These are phyloP conservation scores for Ormosia emarginata DNA, from an alignment of 306 rosid genomes.

Conservation along the genomic window DNA sequence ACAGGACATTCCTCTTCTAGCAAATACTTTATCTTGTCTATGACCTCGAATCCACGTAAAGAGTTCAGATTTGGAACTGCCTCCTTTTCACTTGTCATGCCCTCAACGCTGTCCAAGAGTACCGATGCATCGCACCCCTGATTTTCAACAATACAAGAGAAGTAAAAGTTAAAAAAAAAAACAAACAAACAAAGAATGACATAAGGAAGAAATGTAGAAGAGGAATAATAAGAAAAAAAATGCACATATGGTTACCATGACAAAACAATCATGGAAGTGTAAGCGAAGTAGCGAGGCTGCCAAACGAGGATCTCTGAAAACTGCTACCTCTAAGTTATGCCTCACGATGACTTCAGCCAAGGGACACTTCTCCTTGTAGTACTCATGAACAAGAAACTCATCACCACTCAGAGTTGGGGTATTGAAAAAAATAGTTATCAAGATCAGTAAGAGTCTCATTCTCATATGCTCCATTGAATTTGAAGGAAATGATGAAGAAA, in stretches of 20 bases:
- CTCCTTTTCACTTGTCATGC: constrained; percentile 69
- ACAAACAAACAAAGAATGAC: background rate
- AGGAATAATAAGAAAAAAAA: background rate
- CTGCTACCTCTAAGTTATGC: constrained; percentile 51
- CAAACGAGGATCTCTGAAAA: constrained; percentile 68
- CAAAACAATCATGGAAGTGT: constrained; percentile 95
- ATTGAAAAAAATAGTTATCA: constrained; percentile 27
- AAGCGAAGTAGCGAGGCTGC: constrained; percentile 89
- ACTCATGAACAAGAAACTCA: constrained; percentile 54
- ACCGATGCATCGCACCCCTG: constrained; percentile 95
- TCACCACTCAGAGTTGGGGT: constrained; percentile 3
- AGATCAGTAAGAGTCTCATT: constrained; percentile 15
- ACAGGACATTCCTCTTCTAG: constrained; percentile 74
- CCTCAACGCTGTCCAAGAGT: constrained; percentile 65
- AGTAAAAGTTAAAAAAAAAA: background rate
- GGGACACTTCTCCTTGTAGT: constrained; percentile 72
- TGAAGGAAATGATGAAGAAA: constrained; percentile 19
- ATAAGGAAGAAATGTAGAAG: background rate
- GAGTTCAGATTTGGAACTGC: constrained; percentile 77
- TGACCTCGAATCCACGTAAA: constrained; percentile 65
- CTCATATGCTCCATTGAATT: constrained; percentile 40
- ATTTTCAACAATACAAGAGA: background rate
- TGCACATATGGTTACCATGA: constrained; percentile 43
- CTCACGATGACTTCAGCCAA: constrained; percentile 67
- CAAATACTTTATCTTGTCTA: constrained; percentile 62